Evolutionary conservation across 768 basidiomycete species (phyloP).

Genomic region (Panaeolus papilionaceus): DNA sequence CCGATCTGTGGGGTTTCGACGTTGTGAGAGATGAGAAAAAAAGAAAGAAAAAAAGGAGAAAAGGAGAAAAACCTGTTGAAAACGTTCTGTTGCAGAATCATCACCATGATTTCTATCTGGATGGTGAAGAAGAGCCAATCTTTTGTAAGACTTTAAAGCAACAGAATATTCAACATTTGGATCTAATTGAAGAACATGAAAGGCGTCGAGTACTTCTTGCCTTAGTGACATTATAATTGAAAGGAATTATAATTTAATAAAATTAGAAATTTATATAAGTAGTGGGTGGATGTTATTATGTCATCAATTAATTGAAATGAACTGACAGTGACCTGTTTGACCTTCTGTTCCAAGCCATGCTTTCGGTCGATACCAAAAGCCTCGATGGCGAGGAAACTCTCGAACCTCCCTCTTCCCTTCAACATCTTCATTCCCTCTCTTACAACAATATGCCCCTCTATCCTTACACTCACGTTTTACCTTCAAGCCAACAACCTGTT

Average conservation of each 20-base stretch:
- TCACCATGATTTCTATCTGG: constrained; percentile 42
- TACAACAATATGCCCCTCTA: constrained; percentile 74
- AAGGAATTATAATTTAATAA: not conserved
- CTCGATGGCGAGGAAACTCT: constrained; percentile 40
- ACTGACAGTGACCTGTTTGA: not conserved
- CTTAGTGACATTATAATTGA: constrained; percentile 31
- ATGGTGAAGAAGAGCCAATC: constrained; percentile 38
- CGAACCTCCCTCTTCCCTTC: constrained; percentile 41
- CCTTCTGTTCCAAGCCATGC: constrained; percentile 30
- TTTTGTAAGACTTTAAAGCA: constrained; percentile 38
- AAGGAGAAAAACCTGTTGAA: constrained; percentile 36
- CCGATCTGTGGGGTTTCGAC: constrained; percentile 35
- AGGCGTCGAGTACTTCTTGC: constrained; percentile 36
- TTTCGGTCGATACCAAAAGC: constrained; percentile 38
- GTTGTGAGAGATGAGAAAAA: constrained; percentile 26
- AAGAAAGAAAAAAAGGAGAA: constrained; percentile 16
- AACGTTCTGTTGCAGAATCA: constrained; percentile 37
- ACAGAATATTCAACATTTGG: constrained; percentile 31
- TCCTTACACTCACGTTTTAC: constrained; percentile 59
- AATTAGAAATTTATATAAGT: not conserved
- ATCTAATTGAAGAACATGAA: constrained; percentile 32
- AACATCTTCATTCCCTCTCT: constrained; percentile 45
- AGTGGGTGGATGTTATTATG: not conserved
- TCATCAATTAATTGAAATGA: constrained; percentile 4
- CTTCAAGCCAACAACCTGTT: constrained; percentile 47